Conservation (phyloP, 2,329 filamentous ascomycete genomes). For the Beauveria medogensis region DNA sequence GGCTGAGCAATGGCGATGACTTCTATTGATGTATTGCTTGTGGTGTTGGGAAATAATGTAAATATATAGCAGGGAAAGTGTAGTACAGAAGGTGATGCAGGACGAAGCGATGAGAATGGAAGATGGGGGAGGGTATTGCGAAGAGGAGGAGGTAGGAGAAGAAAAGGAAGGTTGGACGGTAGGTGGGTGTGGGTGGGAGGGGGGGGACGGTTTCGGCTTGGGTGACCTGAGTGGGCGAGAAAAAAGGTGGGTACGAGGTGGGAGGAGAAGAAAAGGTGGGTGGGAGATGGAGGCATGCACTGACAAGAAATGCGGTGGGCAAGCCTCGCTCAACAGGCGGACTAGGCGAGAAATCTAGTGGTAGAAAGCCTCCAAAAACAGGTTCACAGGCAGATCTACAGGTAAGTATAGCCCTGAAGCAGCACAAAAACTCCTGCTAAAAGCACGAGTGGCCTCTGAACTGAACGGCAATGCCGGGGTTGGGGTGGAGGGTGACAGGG, state of each 20-base stretch:
- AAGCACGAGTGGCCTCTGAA: too few relatives aligned
- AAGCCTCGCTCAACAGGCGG: not conserved
- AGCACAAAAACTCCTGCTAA: not conserved
- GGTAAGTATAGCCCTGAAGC: not conserved
- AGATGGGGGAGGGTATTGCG: not conserved
- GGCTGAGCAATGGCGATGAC: not conserved
- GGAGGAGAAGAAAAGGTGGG: not conserved
- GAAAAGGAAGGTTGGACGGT: constrained; percentile 10
- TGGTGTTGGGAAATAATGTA: not conserved
- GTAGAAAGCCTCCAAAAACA: not conserved
- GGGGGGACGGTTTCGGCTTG: constrained; percentile 6
- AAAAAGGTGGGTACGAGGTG: not conserved
- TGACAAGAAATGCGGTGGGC: constrained; percentile 10
- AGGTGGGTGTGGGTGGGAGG: constrained; percentile 4
- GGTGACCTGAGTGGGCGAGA: not conserved
- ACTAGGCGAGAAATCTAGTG: not conserved
- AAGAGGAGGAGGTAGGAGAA: constrained; percentile 7
- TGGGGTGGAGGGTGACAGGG: not conserved
- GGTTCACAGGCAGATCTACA: not conserved
- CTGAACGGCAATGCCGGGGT: not conserved
- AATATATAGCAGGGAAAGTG: constrained; percentile 7
- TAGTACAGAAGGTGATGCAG: constrained; percentile 1
- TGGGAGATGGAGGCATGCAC: constrained; percentile 9
- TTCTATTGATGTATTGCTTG: not conserved
- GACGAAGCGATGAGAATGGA: not conserved